Base-by-base conservation (phyloP, 176 grass and related monocot species). In the Rhipidocladum racemiflorum region DNA sequence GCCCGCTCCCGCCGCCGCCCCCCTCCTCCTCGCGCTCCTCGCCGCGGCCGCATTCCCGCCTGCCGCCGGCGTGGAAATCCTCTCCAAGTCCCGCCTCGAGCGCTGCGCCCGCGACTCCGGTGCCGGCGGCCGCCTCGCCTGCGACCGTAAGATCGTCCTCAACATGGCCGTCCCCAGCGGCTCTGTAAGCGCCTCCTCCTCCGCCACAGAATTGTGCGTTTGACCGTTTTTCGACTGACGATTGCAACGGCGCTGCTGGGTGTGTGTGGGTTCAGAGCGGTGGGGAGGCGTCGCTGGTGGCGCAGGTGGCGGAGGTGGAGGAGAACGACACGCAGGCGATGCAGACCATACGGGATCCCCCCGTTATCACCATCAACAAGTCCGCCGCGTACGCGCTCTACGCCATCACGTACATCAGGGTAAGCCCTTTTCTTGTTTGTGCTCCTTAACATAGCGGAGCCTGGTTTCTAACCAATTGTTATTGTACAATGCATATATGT, bases 221-320 rank as follows among this genome's bases (percentile, higher is more conserved):
- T 61, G 32, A 75, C 17, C 70, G 74, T 75, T 67, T 75, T 67
- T 88, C 53, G 32, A 75, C 17, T 75, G 74, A 79, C 39, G 21
- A 32, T 2, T 24, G 27, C 44, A 16, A 36, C 34, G 59, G 14
- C 2, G 23, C 1, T 7, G 18, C 6, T 17, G 12, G 16, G 60
- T 12, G 81, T 53, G 43, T 20, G 17, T 32, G 7, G 40, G 65
- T 42, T 61, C 86, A 98, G 89, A 95, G 85, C 68, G 96, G 90
- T 64, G 79, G 87, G 56, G 96, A 95, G 89, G 83, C 90, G 29
- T 93, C 90, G 32, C 71, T 95, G 46, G 87, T 93, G n/a, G 92
- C 85, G 39, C 64, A 90, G 36, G 50, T 95, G 76, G 80, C 49
- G 68, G 90, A 98, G 46, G 83, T 87, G 63, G 88, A 93, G 83